phyloP scores from a whole-genome alignment of 176 grass and related monocot species.

The Bothriochloa decipiens region DNA sequence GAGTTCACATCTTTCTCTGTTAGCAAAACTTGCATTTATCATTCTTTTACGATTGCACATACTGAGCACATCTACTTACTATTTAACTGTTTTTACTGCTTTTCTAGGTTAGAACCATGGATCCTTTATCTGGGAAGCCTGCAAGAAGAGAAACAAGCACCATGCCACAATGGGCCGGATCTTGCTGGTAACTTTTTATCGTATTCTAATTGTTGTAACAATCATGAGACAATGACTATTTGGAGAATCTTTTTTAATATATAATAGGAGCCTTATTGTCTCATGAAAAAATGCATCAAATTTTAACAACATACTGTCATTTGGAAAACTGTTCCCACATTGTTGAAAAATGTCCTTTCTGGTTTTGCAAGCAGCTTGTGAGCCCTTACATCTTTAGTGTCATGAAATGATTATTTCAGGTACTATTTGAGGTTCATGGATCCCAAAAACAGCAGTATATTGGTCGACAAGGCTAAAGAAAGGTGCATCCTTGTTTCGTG shows the following conservation, averaged over 20 bases:
- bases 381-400: constrained; percentile 1
- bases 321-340: neutral
- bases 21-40: constrained; percentile 6
- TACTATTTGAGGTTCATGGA: constrained; percentile 99
- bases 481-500: constrained; percentile 56
- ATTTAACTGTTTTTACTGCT: constrained; percentile 23
- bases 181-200: constrained; percentile 81
- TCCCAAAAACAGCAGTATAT: constrained; percentile 76
- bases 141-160: constrained; percentile 95
- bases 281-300: neutral
- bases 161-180: constrained; percentile 99
- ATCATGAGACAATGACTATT: neutral
- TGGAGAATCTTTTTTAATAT: neutral
- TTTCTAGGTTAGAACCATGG: constrained; percentile 77
- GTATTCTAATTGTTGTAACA: constrained; percentile 32
- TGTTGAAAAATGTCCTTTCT: constrained; percentile 12
- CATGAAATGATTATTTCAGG: constrained; percentile 53
- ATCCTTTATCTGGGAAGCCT: constrained; percentile 63
- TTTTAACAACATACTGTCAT: constrained; percentile 12
- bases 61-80: neutral
- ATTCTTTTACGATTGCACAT: constrained; percentile 21
- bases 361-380: constrained; percentile 14
- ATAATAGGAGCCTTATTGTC: neutral
- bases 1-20: neutral
- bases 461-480: constrained; percentile 96